These are phyloP conservation scores for Dovyalis caffra DNA, from an alignment of 345 rosid genomes.

Conservation along the genomic window DNA sequence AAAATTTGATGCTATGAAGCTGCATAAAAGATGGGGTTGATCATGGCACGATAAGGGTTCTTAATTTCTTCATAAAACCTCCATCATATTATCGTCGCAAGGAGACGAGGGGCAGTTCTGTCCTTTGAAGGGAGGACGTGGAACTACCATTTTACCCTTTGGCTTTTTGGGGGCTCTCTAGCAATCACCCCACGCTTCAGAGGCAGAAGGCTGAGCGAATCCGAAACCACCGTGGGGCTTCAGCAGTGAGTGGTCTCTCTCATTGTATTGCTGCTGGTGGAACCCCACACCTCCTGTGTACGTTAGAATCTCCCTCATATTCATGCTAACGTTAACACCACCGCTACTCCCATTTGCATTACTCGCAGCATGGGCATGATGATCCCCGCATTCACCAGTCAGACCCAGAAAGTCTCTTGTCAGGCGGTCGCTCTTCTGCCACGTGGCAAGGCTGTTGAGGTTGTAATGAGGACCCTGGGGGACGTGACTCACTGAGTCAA, in stretches of 20 bases:
- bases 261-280: constrained; percentile 35
- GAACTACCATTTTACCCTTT: constrained; percentile 18
- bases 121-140: neutral
- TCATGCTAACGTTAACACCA: constrained; percentile 41
- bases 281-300: constrained; percentile 50
- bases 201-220: constrained; percentile 41
- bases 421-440: constrained; percentile 62
- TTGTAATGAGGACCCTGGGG: constrained; percentile 26
- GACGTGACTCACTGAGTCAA: constrained; percentile 26
- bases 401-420: constrained; percentile 85
- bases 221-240: constrained; percentile 52
- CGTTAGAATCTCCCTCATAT: constrained; percentile 41
- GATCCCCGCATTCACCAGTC: constrained; percentile 30
- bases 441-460: constrained; percentile 43
- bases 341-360: constrained; percentile 17
- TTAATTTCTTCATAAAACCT: neutral
- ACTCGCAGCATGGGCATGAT: constrained; percentile 1
- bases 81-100: too few species aligned
- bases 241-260: constrained; percentile 41
- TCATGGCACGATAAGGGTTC: neutral
- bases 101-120: neutral
- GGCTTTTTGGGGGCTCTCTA: neutral
- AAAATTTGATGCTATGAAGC: neutral
- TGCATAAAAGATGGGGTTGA: constrained; percentile 9
- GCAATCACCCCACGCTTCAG: constrained; percentile 45